These are phyloP conservation scores for Colletotrichum coccodes DNA, from an alignment of 2,329 filamentous ascomycete genomes.

Conservation along the genomic window DNA sequence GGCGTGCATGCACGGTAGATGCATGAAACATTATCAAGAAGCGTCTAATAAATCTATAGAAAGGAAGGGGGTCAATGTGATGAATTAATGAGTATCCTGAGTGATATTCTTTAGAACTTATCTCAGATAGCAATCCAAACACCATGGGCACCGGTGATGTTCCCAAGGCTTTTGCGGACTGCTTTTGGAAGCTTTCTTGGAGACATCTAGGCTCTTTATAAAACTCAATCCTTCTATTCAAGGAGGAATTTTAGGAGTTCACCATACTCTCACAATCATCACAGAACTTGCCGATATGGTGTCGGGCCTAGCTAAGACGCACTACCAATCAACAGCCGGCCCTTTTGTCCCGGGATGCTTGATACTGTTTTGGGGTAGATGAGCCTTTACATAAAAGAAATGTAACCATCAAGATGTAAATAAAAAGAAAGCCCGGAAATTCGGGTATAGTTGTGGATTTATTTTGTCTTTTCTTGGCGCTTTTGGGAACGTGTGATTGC, in stretches of 20 bases:
- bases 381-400: neutral
- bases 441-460: neutral
- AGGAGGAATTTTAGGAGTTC: conserved; percentile 1
- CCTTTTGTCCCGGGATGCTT: neutral
- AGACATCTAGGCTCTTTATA: conserved; percentile 3
- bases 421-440: neutral
- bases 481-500: neutral
- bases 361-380: neutral
- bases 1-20: too few relatives aligned
- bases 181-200: conserved; percentile 5
- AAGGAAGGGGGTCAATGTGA: too few relatives aligned
- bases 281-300: conserved; percentile 3
- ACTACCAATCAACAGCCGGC: neutral
- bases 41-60: too few relatives aligned
- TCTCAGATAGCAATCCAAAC: neutral
- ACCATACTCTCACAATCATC: neutral
- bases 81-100: too few relatives aligned
- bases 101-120: too few relatives aligned
- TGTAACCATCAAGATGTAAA: neutral
- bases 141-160: neutral
- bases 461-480: neutral
- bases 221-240: conserved; percentile 8
- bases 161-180: conserved; percentile 4
- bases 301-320: neutral
- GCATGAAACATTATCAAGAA: too few relatives aligned